phyloP scores from a whole-genome alignment of 148 eudicot genomes.

The Rhododendron griersonianum region DNA sequence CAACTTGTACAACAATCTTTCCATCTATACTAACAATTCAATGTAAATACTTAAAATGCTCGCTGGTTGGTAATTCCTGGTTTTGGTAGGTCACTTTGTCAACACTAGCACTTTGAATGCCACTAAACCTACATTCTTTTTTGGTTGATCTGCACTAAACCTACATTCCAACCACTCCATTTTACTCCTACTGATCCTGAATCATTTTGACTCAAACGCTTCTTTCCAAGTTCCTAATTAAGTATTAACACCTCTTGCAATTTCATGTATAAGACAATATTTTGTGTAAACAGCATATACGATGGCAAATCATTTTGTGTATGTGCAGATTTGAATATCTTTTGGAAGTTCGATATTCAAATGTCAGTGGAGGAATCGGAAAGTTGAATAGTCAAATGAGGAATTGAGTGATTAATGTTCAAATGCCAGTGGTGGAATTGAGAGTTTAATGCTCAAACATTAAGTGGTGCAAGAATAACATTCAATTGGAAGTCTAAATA shows the following conservation, averaged over 20 bases:
- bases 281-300: neutral
- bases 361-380: too few species aligned
- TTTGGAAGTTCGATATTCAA: too few species aligned
- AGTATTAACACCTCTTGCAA: neutral
- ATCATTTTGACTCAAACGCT: neutral
- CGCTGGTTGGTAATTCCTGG: neutral
- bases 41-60: neutral
- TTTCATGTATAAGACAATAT: neutral
- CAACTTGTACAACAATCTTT: neutral
- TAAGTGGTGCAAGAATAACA: too few species aligned
- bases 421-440: too few species aligned
- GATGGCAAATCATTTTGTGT: neutral
- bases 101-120: neutral
- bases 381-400: too few species aligned
- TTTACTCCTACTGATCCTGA: neutral
- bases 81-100: too few species aligned
- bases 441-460: too few species aligned
- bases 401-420: too few species aligned
- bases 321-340: too few species aligned
- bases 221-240: neutral
- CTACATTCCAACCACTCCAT: neutral
- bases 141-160: neutral
- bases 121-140: neutral
- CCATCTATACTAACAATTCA: neutral
- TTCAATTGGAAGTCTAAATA: too few species aligned